Evolutionary conservation across 2,329 filamentous ascomycete genomes (phyloP), one percentile per base, ranked within the genome.

Genomic region (Aspergillus floridensis): DNA sequence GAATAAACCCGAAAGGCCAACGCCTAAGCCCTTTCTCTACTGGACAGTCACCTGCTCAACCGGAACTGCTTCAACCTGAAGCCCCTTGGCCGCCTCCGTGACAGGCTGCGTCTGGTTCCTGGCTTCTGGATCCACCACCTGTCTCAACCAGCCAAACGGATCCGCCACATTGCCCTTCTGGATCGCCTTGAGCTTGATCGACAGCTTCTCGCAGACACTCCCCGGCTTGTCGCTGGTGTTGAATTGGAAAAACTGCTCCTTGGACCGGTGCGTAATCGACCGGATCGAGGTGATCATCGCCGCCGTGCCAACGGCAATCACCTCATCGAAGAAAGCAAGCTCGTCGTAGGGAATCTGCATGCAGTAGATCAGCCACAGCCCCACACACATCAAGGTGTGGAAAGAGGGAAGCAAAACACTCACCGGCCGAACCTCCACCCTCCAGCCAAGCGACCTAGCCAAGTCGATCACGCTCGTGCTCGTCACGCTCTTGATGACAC

Each of bases 401-500:
- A 12, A 32, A 32, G 31, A 12, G 31, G 7, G 12, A 29, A 22
- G 26, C 31, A n/a, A n/a, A 24, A 1, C 26, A 63, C 61, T 50
- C 57, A 70, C 65, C 11, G 65, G 58, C 29, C 72, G 61, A 21
- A 62, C 63, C 62, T 75, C 72, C 3, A 75, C 71, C 2, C 57
- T 62, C 74, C 74, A 76, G 2, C 72, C 74, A 14, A 69, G 64
- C 14, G 62, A 63, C 32, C 61, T 50, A 5, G 71, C 74, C 7
- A 75, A 53, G 14, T 60, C 57, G 11, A 70, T 46, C 7, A 63
- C 63, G 10, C 60, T 69, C 22, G 66, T 68, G 21, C 63, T 65
- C 6, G 73, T 76, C 3, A 74, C 66, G 55, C 72, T 74, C 16
- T 67, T 58, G 5, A 76, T 62, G 22, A 70, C 66, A 35, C 65